Conservation (phyloP, 1,284 basidiomycete genomes). For the Fomitiporia mediterranea region DNA sequence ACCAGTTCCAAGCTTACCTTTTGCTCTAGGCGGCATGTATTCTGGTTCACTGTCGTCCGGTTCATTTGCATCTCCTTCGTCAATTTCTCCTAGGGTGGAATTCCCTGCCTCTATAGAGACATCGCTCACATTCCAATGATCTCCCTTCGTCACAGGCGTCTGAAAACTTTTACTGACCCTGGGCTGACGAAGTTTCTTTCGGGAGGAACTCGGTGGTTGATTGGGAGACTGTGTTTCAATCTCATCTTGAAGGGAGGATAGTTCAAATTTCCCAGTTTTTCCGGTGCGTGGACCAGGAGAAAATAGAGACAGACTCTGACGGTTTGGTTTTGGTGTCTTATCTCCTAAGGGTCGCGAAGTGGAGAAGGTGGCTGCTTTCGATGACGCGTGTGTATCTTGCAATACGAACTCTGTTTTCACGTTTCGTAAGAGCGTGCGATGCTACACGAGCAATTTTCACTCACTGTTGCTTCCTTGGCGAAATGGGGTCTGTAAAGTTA, state of each 20-base stretch:
- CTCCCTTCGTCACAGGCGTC: constrained; percentile 62
- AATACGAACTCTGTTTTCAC: constrained; percentile 23
- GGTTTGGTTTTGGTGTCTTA: constrained; percentile 56
- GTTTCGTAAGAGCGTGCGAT: constrained; percentile 22
- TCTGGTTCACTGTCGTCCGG: constrained; percentile 64
- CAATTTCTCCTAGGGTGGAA: constrained; percentile 32
- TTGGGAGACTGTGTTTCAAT: constrained; percentile 35
- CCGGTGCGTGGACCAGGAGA: constrained; percentile 29
- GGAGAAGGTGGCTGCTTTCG: constrained; percentile 21
- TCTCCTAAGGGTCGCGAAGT: constrained; percentile 47
- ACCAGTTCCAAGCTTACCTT: constrained; percentile 39
- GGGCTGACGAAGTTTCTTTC: constrained; percentile 51
- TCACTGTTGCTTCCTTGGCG: constrained; percentile 22
- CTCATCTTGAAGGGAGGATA: constrained; percentile 26
- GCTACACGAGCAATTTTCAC: neutral
- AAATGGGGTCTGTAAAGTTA: constrained; percentile 32
- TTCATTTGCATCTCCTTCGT: constrained; percentile 34
- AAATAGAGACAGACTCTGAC: constrained; percentile 31
- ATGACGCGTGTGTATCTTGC: constrained; percentile 20
- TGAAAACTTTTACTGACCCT: constrained; percentile 41
- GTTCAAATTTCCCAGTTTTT: constrained; percentile 33
- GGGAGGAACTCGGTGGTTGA: constrained; percentile 57
- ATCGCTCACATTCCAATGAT: constrained; percentile 72
- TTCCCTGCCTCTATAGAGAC: constrained; percentile 44
- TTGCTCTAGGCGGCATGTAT: constrained; percentile 69